Base-by-base conservation (phyloP, 352 stramenopile genomes). In the Saprolegnia diclina region DNA sequence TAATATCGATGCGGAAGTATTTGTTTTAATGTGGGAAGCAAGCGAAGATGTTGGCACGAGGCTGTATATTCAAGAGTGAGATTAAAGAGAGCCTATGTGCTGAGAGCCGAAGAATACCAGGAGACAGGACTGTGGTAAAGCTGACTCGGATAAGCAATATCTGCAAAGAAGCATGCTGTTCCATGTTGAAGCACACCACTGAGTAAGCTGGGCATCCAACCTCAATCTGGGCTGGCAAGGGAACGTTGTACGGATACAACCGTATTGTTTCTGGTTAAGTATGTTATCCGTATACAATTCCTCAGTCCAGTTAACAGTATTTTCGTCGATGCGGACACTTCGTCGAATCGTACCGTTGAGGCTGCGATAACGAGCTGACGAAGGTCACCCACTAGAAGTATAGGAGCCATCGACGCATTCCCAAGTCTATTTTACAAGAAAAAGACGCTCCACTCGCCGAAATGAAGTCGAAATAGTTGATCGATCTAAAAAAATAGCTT, bases 291-390 rank as follows among this genome's bases (percentile, higher is more conserved):
- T 45, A 45, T 45, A 45, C 38, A 45, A 45, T 45, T 45, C 38
- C 38, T 14, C 14, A 45, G 38, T 45, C 38, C 38, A 45, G 38
- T 45, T 45, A 45, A 45, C 38, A 45, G 38, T 45, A 45, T 45
- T 64, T 64, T 64, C 56, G 56, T 29, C 56, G 56, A 24, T 64
- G 56, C 46, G 29, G 13, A 5, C 56, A 64, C 19, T 48, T 64
- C 38, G 2, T 48, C 5, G 13, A 64, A 29, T 18, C 56, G 13
- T 64, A 64, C 56, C 35, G 35, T 35, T 64, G 26, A 6, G 56
- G 56, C 21, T 26, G 13, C 37, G 56, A 64, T 32, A 24, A 64
- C 56, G 40, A 64, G 13, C 13, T 64, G 56, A 45, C 56, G 0
- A 45, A 64, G 38, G 45, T 29, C 3, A 32, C 56, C 29, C 56